Conservation (phyloP, 2,329 filamentous ascomycete genomes). For the Monilinia aucupariae region DNA sequence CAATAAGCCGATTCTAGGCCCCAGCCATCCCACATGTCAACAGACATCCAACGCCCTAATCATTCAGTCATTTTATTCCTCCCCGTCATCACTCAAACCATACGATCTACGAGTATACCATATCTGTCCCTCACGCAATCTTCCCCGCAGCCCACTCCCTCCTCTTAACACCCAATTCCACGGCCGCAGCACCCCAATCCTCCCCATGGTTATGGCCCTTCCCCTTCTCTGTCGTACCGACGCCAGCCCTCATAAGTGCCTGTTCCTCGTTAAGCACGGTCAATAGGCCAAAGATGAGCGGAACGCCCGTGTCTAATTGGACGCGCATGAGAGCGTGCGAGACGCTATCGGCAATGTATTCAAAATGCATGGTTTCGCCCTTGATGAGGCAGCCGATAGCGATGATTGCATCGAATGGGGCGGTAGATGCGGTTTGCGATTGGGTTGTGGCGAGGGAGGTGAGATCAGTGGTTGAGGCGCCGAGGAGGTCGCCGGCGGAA, state of each 20-base stretch:
- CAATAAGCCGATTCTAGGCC: not conserved
- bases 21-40: not conserved
- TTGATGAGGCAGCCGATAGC: constrained; percentile 96
- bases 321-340: constrained; percentile 91
- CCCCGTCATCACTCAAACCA: not conserved
- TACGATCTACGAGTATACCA: not conserved
- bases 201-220: constrained; percentile 96
- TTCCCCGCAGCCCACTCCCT: constrained; percentile 63
- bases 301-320: constrained; percentile 81
- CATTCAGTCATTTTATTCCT: constrained; percentile 3
- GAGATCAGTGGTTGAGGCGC: constrained; percentile 62
- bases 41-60: constrained; percentile 1
- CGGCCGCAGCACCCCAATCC: constrained; percentile 91
- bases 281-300: constrained; percentile 86
- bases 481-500: constrained; percentile 69
- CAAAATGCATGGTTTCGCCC: constrained; percentile 98
- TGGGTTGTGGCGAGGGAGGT: constrained; percentile 43
- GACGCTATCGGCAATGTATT: constrained; percentile 92
- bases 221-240: constrained; percentile 42
- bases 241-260: constrained; percentile 75
- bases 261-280: constrained; percentile 87
- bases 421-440: constrained; percentile 40
- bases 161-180: constrained; percentile 88
- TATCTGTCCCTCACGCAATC: constrained; percentile 21
- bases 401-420: constrained; percentile 87